These are phyloP conservation scores for Candida sanyaensis DNA, from an alignment of 1,139 yeast genomes.

Conservation along the genomic window DNA sequence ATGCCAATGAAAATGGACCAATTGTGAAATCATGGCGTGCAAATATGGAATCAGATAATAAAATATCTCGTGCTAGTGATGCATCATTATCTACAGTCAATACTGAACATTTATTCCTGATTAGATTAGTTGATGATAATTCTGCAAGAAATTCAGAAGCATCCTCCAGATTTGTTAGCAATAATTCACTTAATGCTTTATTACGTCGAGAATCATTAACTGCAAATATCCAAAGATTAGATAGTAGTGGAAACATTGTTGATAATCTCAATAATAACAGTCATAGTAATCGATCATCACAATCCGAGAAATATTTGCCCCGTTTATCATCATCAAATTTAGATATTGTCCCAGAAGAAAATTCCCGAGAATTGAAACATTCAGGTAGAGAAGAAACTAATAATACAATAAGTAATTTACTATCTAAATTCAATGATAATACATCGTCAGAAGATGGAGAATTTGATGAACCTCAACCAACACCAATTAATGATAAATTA, in stretches of 20 bases:
- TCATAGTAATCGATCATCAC: constrained; percentile 15
- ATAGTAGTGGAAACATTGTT: constrained; percentile 56
- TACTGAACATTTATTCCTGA: constrained; percentile 80
- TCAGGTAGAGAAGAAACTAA: constrained; percentile 17
- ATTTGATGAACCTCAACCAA: constrained; percentile 1
- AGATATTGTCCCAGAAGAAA: constrained; percentile 35
- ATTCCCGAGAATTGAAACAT: constrained; percentile 14
- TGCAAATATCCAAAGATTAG: constrained; percentile 52
- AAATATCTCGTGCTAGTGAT: constrained; percentile 46
- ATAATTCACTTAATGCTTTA: constrained; percentile 29
- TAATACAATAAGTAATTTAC: constrained; percentile 23
- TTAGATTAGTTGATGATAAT: constrained; percentile 69
- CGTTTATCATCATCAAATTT: constrained; percentile 32
- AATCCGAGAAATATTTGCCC: constrained; percentile 5
- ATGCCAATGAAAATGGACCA: constrained; percentile 31
- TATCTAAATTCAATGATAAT: constrained; percentile 23
- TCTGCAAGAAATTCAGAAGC: constrained; percentile 38
- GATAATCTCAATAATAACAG: constrained; percentile 19
- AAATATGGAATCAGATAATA: constrained; percentile 32
- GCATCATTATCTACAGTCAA: constrained; percentile 83
- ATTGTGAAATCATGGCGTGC: constrained; percentile 75
- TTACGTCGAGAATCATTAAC: constrained; percentile 33
- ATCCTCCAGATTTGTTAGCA: constrained; percentile 32
- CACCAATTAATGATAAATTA: constrained; percentile 1
- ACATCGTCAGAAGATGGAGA: constrained; percentile 7